phyloP scores from a whole-genome alignment of 164 flowering plant species.

The Stephania cephalantha region DNA sequence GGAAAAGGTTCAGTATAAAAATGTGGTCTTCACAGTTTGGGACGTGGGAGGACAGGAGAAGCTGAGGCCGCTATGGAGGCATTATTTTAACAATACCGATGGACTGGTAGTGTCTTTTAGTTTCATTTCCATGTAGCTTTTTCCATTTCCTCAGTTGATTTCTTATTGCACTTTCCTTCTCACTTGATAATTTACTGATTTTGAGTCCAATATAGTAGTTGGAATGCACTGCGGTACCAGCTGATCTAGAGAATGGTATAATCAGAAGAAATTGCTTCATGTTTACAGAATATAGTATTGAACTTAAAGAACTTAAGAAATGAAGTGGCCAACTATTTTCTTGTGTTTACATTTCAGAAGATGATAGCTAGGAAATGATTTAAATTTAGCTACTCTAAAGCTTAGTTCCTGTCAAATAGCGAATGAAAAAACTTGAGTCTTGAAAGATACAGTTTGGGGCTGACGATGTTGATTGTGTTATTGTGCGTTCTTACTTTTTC shows the following conservation, averaged over 20 bases:
- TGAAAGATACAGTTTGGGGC: too few species aligned
- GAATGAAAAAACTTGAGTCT: neutral
- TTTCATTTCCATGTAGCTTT: neutral
- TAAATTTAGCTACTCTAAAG: too few species aligned
- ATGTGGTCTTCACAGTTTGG: slow-evolving; percentile 96
- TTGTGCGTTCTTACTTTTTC: too few species aligned
- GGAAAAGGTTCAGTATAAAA: slow-evolving; percentile 97
- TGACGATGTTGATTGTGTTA: too few species aligned
- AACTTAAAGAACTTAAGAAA: too few species aligned
- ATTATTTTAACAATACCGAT: slow-evolving; percentile 94
- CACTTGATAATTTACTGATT: neutral
- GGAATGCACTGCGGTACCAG: neutral
- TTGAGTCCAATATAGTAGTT: neutral
- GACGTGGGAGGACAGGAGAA: slow-evolving; percentile 99
- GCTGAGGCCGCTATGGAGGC: slow-evolving; percentile 97
- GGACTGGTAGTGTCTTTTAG: slow-evolving; percentile 61
- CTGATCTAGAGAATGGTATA: neutral
- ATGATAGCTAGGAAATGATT: too few species aligned
- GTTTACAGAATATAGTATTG: neutral
- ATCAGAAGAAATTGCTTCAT: neutral
- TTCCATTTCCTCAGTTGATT: neutral
- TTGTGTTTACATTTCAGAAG: too few species aligned
- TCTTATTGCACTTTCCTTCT: neutral
- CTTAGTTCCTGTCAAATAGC: neutral
- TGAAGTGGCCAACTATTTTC: too few species aligned